These are phyloP conservation scores for Blastocrithidia nonstop DNA, from an alignment of 208 protist species.

Conservation along the genomic window DNA sequence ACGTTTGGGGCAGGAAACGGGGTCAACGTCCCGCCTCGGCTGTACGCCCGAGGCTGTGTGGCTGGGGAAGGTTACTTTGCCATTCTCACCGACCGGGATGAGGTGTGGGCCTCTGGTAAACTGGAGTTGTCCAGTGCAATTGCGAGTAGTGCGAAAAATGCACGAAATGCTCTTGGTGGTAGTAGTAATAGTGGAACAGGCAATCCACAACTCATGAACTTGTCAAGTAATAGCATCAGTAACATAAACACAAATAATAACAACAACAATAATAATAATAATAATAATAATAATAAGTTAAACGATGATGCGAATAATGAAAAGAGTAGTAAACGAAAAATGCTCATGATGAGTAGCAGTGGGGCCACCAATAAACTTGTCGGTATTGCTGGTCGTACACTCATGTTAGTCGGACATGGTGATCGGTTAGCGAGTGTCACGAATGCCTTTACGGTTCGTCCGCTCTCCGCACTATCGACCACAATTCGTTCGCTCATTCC, in stretches of 20 bases:
- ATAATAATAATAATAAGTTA: constrained; percentile 5
- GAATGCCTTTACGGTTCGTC: constrained; percentile 55
- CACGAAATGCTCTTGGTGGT: too few relatives aligned
- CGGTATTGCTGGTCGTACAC: constrained; percentile 36
- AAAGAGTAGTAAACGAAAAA: too few relatives aligned
- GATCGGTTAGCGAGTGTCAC: constrained; percentile 55
- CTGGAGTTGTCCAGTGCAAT: neutral
- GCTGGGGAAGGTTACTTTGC: constrained; percentile 74
- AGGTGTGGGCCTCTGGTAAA: constrained; percentile 69
- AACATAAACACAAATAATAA: too few relatives aligned
- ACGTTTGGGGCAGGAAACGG: constrained; percentile 44
- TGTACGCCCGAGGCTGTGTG: constrained; percentile 59
- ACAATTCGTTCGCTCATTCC: constrained; percentile 63
- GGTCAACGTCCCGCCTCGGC: constrained; percentile 35
- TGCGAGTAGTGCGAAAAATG: neutral
- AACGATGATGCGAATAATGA: neutral
- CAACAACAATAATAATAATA: too few relatives aligned
- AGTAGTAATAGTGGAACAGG: too few relatives aligned
- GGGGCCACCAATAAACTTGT: constrained; percentile 34
- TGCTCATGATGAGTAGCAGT: constrained; percentile 38
- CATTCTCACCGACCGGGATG: constrained; percentile 67
- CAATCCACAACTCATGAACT: too few relatives aligned
- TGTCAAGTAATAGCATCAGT: too few relatives aligned
- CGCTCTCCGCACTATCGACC: constrained; percentile 59
- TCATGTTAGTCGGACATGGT: constrained; percentile 62